Percentiles rank a stretch among this genome's conserved stretches.
phyloP scores from a whole-genome alignment of 176 grass and related monocot species.

The Stipa capillata region DNA sequence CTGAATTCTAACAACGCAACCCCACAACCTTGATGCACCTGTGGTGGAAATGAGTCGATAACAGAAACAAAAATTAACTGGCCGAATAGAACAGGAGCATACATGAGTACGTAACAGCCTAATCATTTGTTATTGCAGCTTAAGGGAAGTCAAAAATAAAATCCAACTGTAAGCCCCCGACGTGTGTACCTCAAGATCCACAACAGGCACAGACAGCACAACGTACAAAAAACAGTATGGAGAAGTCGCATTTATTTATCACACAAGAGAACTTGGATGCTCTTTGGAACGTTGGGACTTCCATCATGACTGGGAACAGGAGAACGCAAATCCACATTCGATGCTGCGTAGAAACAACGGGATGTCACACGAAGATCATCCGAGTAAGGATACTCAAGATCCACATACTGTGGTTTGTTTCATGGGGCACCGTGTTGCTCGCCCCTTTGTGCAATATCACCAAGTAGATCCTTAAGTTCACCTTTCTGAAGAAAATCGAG shows the following conservation, averaged over 20 bases:
- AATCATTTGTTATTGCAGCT: neutral
- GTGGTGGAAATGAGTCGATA: neutral
- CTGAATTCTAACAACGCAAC: neutral
- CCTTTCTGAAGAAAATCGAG: conserved; percentile 59
- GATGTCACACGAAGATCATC: neutral
- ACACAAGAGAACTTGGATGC: neutral
- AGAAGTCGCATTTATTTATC: conserved; percentile 15
- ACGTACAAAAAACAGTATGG: neutral
- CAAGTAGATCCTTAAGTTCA: conserved; percentile 70
- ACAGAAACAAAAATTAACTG: neutral
- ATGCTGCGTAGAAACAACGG: neutral
- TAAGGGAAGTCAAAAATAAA: neutral
- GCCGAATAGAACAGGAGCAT: neutral
- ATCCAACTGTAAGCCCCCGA: neutral
- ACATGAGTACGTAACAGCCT: neutral
- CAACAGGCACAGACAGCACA: neutral
- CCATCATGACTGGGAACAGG: neutral
- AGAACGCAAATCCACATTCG: neutral
- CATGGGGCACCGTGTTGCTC: conserved; percentile 21
- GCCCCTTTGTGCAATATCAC: conserved; percentile 26
- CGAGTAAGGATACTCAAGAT: neutral
- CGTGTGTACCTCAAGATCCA: too few species aligned
- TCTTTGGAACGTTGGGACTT: neutral
- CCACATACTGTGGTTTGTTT: conserved; percentile 16
- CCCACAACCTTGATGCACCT: neutral